These are phyloP conservation scores for Arabidopsis thaliana DNA, from an alignment of 345 rosid genomes.

Conservation along the genomic window DNA sequence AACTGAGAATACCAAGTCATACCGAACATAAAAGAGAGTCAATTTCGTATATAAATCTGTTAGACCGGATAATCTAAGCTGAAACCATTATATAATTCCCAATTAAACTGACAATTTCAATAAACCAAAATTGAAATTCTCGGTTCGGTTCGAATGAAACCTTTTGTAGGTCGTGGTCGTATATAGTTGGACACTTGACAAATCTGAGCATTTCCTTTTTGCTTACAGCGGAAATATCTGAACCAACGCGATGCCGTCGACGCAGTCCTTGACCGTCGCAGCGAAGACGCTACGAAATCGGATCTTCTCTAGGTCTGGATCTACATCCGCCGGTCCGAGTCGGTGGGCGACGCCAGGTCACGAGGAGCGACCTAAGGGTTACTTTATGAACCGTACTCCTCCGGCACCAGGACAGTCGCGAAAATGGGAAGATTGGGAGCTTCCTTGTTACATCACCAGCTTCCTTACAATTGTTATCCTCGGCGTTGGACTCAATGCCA, in stretches of 20 bases:
- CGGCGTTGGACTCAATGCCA: constrained; percentile 96
- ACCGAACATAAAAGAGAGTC: not conserved
- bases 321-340: constrained; percentile 72
- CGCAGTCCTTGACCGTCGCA: constrained; percentile 48
- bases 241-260: constrained; percentile 48
- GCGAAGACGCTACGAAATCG: constrained; percentile 72
- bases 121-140: not conserved
- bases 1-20: not conserved
- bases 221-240: constrained; percentile 14
- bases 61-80: not conserved
- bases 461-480: constrained; percentile 93
- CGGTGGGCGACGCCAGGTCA: constrained; percentile 88
- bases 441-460: constrained; percentile 97
- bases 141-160: constrained; percentile 13
- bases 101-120: constrained; percentile 3
- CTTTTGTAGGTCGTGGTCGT: constrained; percentile 25
- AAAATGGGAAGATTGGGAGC: constrained; percentile 99
- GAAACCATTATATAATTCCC: not conserved
- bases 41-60: not conserved
- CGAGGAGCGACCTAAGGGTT: constrained; percentile 91
- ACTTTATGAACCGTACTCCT: constrained; percentile 81
- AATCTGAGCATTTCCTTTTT: not conserved
- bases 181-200: not conserved
- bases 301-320: constrained; percentile 51
- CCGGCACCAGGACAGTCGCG: constrained; percentile 82